phyloP scores from a whole-genome alignment of 495 filamentous ascomycete species.

The Xylaria grammica region DNA sequence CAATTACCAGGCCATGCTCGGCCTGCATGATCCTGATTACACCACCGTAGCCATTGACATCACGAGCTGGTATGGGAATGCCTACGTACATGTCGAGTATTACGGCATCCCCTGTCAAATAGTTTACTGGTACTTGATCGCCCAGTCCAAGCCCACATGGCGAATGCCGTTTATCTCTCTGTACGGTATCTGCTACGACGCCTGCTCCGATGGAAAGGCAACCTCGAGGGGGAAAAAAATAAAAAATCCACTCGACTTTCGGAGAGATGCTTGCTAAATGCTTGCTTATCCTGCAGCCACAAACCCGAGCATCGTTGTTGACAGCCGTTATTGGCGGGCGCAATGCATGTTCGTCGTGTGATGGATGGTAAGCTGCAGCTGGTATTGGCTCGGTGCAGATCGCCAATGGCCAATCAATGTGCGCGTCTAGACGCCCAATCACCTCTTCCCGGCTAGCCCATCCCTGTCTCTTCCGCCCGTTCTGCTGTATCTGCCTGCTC shows the following conservation, averaged over 20 bases:
- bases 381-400: conserved; percentile 36
- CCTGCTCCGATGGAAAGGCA: not conserved
- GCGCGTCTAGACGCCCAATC: conserved; percentile 53
- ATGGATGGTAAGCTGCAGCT: conserved; percentile 30
- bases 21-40: conserved; percentile 21
- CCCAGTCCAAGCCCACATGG: conserved; percentile 6
- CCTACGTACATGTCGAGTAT: not conserved
- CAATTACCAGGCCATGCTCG: conserved; percentile 5
- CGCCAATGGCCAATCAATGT: conserved; percentile 40
- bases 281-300: conserved; percentile 20
- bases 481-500: conserved; percentile 5
- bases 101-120: conserved; percentile 1
- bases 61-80: conserved; percentile 1
- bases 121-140: not conserved
- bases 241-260: conserved; percentile 3
- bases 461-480: conserved; percentile 27
- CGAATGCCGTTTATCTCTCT: conserved; percentile 10
- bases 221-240: not conserved
- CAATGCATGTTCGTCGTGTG: conserved; percentile 31
- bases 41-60: conserved; percentile 1
- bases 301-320: conserved; percentile 21
- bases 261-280: conserved; percentile 7
- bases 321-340: conserved; percentile 24
- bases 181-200: not conserved
- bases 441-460: conserved; percentile 37